phyloP scores from a whole-genome alignment of 192 early-diverging fungal genomes.

The Backusella australiensis region DNA sequence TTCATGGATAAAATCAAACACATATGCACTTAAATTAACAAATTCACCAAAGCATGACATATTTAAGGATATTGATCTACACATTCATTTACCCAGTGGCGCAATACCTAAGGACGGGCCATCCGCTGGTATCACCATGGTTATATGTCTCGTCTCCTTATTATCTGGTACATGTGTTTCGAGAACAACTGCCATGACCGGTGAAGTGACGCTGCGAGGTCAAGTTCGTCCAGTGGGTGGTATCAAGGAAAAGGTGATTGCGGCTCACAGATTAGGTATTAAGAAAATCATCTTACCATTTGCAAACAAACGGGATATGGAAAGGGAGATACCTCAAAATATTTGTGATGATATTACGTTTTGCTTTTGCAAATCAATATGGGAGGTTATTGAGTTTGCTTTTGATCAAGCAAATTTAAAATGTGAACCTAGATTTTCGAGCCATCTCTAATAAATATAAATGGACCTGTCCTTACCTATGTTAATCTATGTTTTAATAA shows the following conservation, averaged over 20 bases:
- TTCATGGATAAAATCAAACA: constrained; percentile 73
- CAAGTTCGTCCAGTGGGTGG: constrained; percentile 81
- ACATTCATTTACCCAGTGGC: constrained; percentile 83
- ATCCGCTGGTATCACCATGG: constrained; percentile 59
- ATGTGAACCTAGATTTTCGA: background rate
- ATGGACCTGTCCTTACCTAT: no score
- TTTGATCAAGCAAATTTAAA: constrained; percentile 21
- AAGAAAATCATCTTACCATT: constrained; percentile 67
- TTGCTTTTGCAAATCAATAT: constrained; percentile 57
- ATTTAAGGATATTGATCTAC: constrained; percentile 51
- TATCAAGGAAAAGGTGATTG: constrained; percentile 83
- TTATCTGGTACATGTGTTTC: constrained; percentile 54
- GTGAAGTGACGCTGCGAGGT: constrained; percentile 81
- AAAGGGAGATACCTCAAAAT: constrained; percentile 63
- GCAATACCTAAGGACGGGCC: constrained; percentile 84
- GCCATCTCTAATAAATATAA: background rate
- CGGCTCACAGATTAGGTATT: constrained; percentile 75
- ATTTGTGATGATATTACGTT: constrained; percentile 68
- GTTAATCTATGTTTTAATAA: background rate
- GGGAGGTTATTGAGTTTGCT: constrained; percentile 57
- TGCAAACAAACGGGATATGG: constrained; percentile 66
- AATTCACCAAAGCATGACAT: constrained; percentile 18
- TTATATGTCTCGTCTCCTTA: constrained; percentile 75
- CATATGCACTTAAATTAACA: constrained; percentile 53
- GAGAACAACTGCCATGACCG: constrained; percentile 72